phyloP scores from a whole-genome alignment of 2,329 filamentous ascomycete genomes.

The Phaeoacremonium minimum region DNA sequence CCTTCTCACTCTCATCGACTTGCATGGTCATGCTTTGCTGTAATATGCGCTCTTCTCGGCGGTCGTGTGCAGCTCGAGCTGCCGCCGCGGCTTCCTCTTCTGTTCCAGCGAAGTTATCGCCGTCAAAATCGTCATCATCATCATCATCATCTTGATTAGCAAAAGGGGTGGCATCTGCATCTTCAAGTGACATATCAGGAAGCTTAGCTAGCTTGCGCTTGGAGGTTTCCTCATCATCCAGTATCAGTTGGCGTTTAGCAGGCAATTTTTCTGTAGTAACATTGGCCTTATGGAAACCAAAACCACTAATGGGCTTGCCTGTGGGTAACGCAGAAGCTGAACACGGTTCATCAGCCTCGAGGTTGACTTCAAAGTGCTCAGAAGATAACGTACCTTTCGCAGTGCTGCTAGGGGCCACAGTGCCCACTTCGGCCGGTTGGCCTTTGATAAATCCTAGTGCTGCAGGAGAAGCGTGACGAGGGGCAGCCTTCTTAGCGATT shows the following conservation, averaged over 20 bases:
- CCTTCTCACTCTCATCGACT: conserved; percentile 33
- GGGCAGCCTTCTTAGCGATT: conserved; percentile 73
- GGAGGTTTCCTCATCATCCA: conserved; percentile 84
- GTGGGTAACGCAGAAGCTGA: conserved; percentile 49
- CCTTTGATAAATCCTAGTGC: conserved; percentile 44
- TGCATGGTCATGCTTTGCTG: conserved; percentile 40
- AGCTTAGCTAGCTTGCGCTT: conserved; percentile 89
- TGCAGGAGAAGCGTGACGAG: conserved; percentile 50
- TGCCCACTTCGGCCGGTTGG: conserved; percentile 26
- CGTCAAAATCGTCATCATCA: conserved; percentile 65
- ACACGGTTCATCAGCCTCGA: conserved; percentile 15
- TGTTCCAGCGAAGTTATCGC: conserved; percentile 71
- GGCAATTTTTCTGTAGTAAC: conserved; percentile 62
- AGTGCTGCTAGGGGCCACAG: conserved; percentile 12
- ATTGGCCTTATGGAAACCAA: conserved; percentile 71
- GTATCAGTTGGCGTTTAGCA: conserved; percentile 71
- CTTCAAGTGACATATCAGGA: conserved; percentile 68
- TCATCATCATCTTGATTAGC: conserved; percentile 58
- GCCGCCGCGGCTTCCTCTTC: conserved; percentile 88
- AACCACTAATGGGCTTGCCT: conserved; percentile 70
- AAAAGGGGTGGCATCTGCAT: conserved; percentile 55
- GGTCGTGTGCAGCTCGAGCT: conserved; percentile 78
- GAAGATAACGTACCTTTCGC: conserved; percentile 1
- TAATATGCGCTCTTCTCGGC: conserved; percentile 67
- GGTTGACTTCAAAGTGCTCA: conserved; percentile 17